Evolutionary conservation across 176 grass and related monocot genomes (phyloP), one percentile per base, ranked within the genome.

Genomic region (Aegilops speltoides): DNA sequence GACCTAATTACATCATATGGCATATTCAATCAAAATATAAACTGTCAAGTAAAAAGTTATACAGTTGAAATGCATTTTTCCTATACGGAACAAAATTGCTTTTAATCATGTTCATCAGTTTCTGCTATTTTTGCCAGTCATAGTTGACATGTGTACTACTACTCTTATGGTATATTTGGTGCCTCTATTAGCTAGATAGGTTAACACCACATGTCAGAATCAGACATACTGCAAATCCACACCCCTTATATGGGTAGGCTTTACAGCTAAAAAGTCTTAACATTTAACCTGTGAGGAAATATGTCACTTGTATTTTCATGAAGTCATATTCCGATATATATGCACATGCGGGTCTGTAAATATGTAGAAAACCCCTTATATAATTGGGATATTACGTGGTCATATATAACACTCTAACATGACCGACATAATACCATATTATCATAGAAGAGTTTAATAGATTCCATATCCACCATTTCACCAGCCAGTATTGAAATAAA

Each of bases 401-500:
- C 20, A 15, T 17, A 52, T 52, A 66, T 17, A 20, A 17, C 68
- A 54, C 0, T 25, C 43, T 37, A 57, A 68, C n/a, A 8, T 79
- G n/a, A 61, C 24, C 16, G 56, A 45, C 50, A 63, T 26, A 59
- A 59, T 20, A 59, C 6, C 64, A 83, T 33, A 50, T 38, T 29
- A 83, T 10, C 32, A 57, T 20, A 57, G 1, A 57, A 61, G 24
- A 40, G 22, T 67, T 77, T 20, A 29, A 46, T 61, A 41, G 43
- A 14, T 78, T 78, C 33, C 0, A 8, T 45, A 78, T 54, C 28
- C 14, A 26, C 22, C 76, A 50, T 75, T 64, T 89, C 32, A 85
- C 29, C 41, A 82, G 48, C 28, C 57, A 57, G 76, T 17, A 52
- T 79, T 52, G 50, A 48, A 80, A 88, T 52, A 11, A 41, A 31